Conservation (phyloP, 202 grass and related monocot species). For the Zizania palustris region DNA sequence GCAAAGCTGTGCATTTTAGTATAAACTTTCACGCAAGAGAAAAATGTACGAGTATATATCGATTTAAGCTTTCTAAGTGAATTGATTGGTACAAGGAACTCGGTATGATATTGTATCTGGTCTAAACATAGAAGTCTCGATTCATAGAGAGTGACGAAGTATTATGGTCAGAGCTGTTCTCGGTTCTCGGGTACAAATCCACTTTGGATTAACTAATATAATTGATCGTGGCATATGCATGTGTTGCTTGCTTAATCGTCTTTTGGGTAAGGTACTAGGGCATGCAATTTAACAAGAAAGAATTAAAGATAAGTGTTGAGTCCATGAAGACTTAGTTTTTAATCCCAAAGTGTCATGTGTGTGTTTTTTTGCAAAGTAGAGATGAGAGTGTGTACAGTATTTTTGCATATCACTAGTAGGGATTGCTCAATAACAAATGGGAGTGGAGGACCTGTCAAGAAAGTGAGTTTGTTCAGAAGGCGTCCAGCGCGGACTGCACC, state of each 20-base stretch:
- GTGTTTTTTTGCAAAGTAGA: not conserved
- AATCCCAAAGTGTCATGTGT: not conserved
- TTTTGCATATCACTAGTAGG: constrained; percentile 32
- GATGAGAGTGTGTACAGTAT: not conserved
- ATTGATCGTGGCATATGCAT: no score
- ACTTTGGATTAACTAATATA: not conserved
- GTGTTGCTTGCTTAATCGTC: no score
- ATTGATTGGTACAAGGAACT: not conserved
- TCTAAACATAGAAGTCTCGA: no score
- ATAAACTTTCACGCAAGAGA: not conserved
- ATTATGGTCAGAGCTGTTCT: not conserved
- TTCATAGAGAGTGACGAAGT: no score
- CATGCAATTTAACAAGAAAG: not conserved
- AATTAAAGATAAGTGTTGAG: not conserved
- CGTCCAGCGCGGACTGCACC: constrained; percentile 52
- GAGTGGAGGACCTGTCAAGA: constrained; percentile 32
- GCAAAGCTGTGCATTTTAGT: not conserved
- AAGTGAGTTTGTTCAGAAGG: constrained; percentile 29
- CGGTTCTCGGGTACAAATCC: not conserved
- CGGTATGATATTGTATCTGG: no score
- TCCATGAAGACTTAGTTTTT: not conserved
- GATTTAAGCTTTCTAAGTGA: not conserved
- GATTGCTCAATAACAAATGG: constrained; percentile 28
- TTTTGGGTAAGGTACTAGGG: no score
- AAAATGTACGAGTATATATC: not conserved